phyloP scores from a whole-genome alignment of 179 eudicot species.

The Beta corolliflora region DNA sequence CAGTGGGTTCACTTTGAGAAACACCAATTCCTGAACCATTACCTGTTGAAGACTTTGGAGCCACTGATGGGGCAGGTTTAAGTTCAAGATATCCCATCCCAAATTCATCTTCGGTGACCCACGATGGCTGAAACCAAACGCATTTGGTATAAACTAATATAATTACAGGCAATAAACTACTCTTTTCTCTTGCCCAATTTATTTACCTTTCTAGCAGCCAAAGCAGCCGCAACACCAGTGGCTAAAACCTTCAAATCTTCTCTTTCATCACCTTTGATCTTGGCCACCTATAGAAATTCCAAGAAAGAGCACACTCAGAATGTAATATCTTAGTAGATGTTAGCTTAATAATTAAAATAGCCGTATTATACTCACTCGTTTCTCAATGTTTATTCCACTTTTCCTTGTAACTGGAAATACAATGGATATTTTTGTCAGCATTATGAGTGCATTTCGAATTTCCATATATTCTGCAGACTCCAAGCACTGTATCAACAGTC shows the following conservation, averaged over 20 bases:
- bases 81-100: conserved; percentile 95
- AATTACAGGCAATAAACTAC: not conserved
- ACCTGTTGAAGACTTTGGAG: conserved; percentile 52
- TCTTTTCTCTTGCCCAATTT: not conserved
- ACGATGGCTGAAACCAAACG: conserved; percentile 55
- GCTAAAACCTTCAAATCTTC: conserved; percentile 99
- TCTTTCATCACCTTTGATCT: conserved; percentile 94
- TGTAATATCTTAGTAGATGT: not conserved
- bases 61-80: conserved; percentile 65
- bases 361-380: conserved; percentile 55
- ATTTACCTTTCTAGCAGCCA: conserved; percentile 92
- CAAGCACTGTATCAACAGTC: conserved; percentile 89
- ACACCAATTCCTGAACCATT: conserved; percentile 42
- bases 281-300: conserved; percentile 65
- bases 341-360: conserved; percentile 11
- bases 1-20: conserved; percentile 50
- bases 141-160: not conserved
- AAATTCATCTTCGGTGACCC: conserved; percentile 99
- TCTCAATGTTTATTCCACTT: conserved; percentile 97
- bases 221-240: conserved; percentile 97
- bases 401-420: conserved; percentile 97
- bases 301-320: not conserved
- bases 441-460: conserved; percentile 86
- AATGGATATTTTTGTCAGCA: conserved; percentile 86
- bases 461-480: conserved; percentile 98